Conservation (phyloP, 1,284 basidiomycete species). For the Wallemia mellicola region DNA sequence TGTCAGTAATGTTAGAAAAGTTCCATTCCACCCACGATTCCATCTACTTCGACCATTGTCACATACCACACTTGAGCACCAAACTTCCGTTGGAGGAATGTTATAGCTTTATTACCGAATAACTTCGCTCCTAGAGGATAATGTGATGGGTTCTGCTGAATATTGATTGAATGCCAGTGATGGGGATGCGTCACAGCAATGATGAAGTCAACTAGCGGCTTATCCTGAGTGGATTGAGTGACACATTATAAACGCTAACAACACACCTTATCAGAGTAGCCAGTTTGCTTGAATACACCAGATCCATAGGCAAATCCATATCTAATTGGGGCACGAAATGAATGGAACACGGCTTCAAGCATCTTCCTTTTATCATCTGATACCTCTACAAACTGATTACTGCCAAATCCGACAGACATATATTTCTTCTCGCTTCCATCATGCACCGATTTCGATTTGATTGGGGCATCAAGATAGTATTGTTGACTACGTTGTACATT, state of each 20-base stretch:
- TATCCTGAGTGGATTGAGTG: slow-evolving; percentile 8
- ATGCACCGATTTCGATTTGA: neutral
- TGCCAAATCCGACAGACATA: neutral
- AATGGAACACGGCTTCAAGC: slow-evolving; percentile 38
- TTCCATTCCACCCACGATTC: slow-evolving; percentile 30
- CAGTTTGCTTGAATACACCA: slow-evolving; percentile 64
- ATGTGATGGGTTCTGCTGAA: slow-evolving; percentile 61
- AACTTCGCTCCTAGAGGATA: slow-evolving; percentile 61
- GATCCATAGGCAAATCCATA: slow-evolving; percentile 90
- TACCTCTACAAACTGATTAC: slow-evolving; percentile 49
- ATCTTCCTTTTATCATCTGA: slow-evolving; percentile 40
- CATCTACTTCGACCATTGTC: slow-evolving; percentile 51
- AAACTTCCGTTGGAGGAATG: slow-evolving; percentile 34
- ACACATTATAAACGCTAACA: neutral
- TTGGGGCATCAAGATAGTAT: neutral
- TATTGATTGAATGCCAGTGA: slow-evolving; percentile 85
- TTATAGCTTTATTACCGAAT: slow-evolving; percentile 46
- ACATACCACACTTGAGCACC: slow-evolving; percentile 90
- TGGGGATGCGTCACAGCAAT: slow-evolving; percentile 70
- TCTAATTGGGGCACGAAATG: slow-evolving; percentile 56
- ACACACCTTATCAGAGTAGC: slow-evolving; percentile 21
- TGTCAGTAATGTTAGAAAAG: neutral
- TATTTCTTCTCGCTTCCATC: neutral
- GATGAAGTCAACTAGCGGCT: slow-evolving; percentile 79
- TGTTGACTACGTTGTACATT: neutral